These are phyloP conservation scores for Acacia acuminata DNA, from an alignment of 306 rosid genomes.

Conservation along the genomic window DNA sequence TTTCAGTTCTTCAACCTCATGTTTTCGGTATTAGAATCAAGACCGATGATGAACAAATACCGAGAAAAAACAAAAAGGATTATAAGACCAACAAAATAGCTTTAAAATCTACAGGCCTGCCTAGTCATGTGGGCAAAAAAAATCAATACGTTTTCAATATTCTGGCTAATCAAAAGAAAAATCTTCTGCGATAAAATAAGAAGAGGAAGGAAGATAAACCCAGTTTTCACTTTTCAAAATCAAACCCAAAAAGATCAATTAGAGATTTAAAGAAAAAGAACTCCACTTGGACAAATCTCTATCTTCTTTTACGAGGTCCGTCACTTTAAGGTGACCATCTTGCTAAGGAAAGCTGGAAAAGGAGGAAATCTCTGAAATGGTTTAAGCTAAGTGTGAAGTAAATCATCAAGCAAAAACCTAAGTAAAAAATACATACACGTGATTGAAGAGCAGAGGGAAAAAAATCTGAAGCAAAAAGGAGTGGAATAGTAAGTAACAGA, in stretches of 20 bases:
- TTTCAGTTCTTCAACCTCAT: not conserved
- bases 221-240: not conserved
- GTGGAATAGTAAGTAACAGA: not conserved
- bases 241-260: not conserved
- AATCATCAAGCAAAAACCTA: not conserved
- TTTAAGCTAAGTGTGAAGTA: not conserved
- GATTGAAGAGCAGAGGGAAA: not conserved
- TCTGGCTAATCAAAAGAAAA: not conserved
- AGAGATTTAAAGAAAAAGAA: not conserved
- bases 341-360: not conserved
- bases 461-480: not conserved
- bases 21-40: not conserved
- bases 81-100: not conserved
- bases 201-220: not conserved
- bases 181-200: not conserved
- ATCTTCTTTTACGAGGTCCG: not conserved
- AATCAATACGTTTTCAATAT: not conserved
- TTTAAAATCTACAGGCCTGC: not conserved
- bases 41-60: not conserved
- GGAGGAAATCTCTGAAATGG: not conserved
- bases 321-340: not conserved
- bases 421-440: not conserved
- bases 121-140: not conserved
- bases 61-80: not conserved
- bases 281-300: not conserved